A percentile compares a stretch with the other conserved stretches of the same genome.
Conservation (phyloP, 1,284 basidiomycete species). For the Heterobasidion annosum region DNA sequence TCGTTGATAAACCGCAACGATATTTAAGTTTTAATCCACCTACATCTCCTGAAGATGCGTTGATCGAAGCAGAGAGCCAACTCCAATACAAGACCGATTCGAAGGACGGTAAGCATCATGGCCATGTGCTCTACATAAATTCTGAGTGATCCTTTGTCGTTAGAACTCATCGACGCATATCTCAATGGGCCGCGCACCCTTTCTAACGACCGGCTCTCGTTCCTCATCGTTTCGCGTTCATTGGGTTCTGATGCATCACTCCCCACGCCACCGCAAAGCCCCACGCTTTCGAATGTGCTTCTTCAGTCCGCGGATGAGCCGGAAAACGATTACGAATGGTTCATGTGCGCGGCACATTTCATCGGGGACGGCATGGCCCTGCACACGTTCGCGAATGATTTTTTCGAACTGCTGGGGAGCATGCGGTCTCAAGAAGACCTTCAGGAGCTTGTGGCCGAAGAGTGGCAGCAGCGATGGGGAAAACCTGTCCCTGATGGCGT, state of each 20-base stretch:
- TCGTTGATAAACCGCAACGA: neutral
- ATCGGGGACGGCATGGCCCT: constrained; percentile 76
- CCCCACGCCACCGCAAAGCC: constrained; percentile 28
- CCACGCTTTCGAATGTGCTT: constrained; percentile 11
- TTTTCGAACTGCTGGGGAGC: constrained; percentile 51
- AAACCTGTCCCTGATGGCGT: constrained; percentile 15
- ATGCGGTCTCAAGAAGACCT: constrained; percentile 31
- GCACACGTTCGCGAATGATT: constrained; percentile 66
- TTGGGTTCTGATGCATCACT: constrained; percentile 13
- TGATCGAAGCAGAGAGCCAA: constrained; percentile 37
- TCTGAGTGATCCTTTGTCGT: neutral
- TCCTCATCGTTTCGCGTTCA: constrained; percentile 49
- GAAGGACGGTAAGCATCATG: constrained; percentile 38
- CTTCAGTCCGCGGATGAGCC: neutral
- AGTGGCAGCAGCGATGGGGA: constrained; percentile 36
- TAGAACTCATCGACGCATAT: constrained; percentile 59
- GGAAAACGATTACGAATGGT: constrained; percentile 35
- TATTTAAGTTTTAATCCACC: constrained; percentile 39
- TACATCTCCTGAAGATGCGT: constrained; percentile 30
- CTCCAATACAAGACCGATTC: constrained; percentile 40
- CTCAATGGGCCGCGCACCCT: constrained; percentile 69
- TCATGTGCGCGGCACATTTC: constrained; percentile 67
- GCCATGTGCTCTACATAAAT: constrained; percentile 1
- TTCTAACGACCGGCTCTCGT: constrained; percentile 60
- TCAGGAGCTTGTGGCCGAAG: constrained; percentile 29